phyloP scores from a whole-genome alignment of 2,329 filamentous ascomycete species.

The Cryphonectria naterciae region DNA sequence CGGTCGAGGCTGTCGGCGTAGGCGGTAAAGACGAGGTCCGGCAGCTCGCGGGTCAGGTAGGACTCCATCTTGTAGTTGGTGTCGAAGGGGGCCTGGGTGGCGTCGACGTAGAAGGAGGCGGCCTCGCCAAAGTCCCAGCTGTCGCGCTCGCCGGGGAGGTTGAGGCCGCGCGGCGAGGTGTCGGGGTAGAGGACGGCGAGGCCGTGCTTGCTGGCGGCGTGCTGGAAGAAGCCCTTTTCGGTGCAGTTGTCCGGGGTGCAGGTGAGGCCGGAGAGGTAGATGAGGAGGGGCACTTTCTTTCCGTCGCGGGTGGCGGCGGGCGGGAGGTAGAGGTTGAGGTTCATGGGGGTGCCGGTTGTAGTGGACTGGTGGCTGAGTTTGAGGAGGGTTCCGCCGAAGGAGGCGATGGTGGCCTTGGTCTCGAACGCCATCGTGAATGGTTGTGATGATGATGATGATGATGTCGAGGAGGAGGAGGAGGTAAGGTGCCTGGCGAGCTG shows the following conservation, averaged over 20 bases:
- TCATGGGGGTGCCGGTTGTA: conserved; percentile 85
- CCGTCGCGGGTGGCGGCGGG: conserved; percentile 61
- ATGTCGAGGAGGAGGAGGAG: background rate
- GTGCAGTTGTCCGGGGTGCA: conserved; percentile 89
- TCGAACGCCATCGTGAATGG: conserved; percentile 77
- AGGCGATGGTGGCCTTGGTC: conserved; percentile 85
- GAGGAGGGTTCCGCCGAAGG: conserved; percentile 91
- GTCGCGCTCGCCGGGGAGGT: conserved; percentile 83
- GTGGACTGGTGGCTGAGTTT: conserved; percentile 87
- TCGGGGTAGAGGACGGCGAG: conserved; percentile 96
- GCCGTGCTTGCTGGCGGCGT: conserved; percentile 75
- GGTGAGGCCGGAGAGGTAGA: conserved; percentile 93
- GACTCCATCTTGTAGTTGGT: conserved; percentile 91
- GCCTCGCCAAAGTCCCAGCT: conserved; percentile 89
- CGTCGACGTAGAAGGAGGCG: conserved; percentile 94
- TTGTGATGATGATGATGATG: conserved; percentile 14
- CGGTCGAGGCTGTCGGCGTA: conserved; percentile 73
- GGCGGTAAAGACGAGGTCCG: conserved; percentile 69
- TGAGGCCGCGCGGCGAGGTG: conserved; percentile 85
- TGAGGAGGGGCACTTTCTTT: conserved; percentile 77
- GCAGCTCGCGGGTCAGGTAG: conserved; percentile 91
- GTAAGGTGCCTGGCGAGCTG: conserved; percentile 26
- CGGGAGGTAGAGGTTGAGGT: conserved; percentile 89
- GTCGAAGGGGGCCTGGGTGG: conserved; percentile 73
- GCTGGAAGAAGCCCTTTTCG: conserved; percentile 89